A percentile compares a stretch with the other conserved stretches of the same genome.
phyloP scores from a whole-genome alignment of 176 grass and related monocot species.

The Ensete ventricosum region DNA sequence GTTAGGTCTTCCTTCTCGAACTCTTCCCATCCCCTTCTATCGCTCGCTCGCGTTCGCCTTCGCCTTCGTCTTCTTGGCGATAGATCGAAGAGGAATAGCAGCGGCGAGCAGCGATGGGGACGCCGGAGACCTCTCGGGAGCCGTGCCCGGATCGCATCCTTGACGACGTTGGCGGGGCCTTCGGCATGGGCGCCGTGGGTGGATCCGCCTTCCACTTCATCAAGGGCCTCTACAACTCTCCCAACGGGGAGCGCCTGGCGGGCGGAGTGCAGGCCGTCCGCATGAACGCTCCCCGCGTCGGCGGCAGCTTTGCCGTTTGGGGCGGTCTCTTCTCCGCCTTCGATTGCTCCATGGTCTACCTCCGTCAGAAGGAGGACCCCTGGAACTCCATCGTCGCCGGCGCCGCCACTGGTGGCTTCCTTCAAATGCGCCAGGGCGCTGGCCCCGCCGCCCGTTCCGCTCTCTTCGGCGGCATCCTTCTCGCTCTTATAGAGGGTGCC shows the following conservation, averaged over 20 bases:
- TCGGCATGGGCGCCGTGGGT: constrained; percentile 1
- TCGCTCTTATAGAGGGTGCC: constrained; percentile 5
- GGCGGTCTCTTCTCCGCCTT: constrained; percentile 3
- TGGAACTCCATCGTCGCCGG: constrained; percentile 11
- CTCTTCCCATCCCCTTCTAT: too few species aligned
- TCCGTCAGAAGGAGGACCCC: constrained; percentile 12
- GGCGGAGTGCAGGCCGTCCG: constrained; percentile 1
- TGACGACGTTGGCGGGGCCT: neutral
- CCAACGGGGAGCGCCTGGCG: constrained; percentile 1
- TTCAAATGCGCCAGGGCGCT: constrained; percentile 2
- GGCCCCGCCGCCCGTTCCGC: constrained; percentile 1
- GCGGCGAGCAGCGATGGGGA: neutral
- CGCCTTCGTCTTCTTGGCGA: too few species aligned
- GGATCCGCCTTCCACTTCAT: constrained; percentile 3
- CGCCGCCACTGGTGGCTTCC: constrained; percentile 4
- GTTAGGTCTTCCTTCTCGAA: too few species aligned
- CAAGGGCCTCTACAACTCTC: constrained; percentile 13
- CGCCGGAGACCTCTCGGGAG: neutral
- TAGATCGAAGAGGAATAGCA: too few species aligned
- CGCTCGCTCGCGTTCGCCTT: too few species aligned
- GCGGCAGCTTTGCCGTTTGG: constrained; percentile 4
- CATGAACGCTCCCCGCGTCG: constrained; percentile 3
- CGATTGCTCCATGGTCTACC: constrained; percentile 5
- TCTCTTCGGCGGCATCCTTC: constrained; percentile 1
- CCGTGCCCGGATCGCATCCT: neutral